These are phyloP conservation scores for Vicia villosa DNA, from an alignment of 306 rosid genomes.

Conservation along the genomic window DNA sequence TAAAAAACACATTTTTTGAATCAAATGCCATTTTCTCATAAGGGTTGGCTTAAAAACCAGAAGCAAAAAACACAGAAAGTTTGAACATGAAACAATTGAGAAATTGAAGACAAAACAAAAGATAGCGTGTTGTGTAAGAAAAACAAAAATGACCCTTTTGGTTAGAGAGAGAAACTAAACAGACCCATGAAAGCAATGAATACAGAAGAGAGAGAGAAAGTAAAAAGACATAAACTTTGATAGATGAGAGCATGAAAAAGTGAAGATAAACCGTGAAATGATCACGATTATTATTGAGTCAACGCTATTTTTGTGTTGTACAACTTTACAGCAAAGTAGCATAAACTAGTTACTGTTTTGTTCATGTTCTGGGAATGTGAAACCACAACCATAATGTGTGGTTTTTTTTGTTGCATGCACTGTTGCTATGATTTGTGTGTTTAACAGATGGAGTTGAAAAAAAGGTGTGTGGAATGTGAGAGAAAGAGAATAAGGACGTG, in stretches of 20 bases:
- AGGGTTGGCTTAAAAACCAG: neutral
- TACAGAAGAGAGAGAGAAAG: conserved; percentile 33
- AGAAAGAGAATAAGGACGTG: conserved; percentile 17
- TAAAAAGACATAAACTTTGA: conserved; percentile 42
- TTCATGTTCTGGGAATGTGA: conserved; percentile 21
- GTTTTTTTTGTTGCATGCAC: conserved; percentile 17
- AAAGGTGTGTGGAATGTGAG: conserved; percentile 46
- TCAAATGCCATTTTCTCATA: conserved; percentile 45
- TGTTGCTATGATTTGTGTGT: conserved; percentile 31
- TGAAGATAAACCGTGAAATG: conserved; percentile 43
- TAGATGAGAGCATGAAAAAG: conserved; percentile 54
- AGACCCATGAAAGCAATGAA: conserved; percentile 53
- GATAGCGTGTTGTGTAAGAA: conserved; percentile 36
- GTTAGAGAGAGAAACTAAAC: conserved; percentile 17
- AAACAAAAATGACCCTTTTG: conserved; percentile 16
- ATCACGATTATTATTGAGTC: conserved; percentile 52
- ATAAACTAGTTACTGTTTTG: conserved; percentile 19
- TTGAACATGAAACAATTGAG: conserved; percentile 33
- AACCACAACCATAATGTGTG: conserved; percentile 26
- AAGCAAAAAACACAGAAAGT: neutral
- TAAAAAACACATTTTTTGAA: conserved; percentile 35
- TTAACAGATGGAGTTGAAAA: conserved; percentile 43
- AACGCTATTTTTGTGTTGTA: conserved; percentile 38
- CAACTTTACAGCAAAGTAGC: conserved; percentile 56
- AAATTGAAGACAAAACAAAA: conserved; percentile 33